These are phyloP conservation scores for Trichomonas vaginalis DNA, from an alignment of 208 protist species.

Conservation along the genomic window DNA sequence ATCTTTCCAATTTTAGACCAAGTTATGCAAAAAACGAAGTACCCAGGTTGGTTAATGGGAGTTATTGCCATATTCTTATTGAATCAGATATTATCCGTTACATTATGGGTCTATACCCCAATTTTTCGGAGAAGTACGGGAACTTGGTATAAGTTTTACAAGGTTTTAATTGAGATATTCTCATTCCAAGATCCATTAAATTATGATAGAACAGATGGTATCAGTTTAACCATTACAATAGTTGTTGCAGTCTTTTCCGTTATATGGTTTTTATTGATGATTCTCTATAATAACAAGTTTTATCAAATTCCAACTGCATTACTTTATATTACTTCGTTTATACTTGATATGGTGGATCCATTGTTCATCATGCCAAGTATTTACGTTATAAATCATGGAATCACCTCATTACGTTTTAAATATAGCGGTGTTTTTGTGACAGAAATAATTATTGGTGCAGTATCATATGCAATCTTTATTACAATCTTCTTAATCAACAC, in stretches of 20 bases:
- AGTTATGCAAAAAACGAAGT: background rate
- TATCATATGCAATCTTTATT: background rate
- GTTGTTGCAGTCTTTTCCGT: background rate
- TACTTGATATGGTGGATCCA: background rate
- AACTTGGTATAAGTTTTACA: background rate
- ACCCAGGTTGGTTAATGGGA: background rate
- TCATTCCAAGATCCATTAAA: background rate
- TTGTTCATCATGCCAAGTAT: background rate
- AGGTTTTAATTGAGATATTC: background rate
- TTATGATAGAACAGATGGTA: background rate
- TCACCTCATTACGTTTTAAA: background rate
- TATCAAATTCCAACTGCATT: background rate
- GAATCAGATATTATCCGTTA: background rate
- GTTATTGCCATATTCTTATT: background rate
- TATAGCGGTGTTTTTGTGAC: background rate
- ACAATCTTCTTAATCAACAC: background rate
- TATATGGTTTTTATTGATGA: background rate
- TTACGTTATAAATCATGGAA: background rate
- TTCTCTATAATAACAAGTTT: background rate
- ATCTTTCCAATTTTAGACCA: background rate
- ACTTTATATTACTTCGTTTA: background rate
- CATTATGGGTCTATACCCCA: background rate
- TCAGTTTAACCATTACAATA: background rate
- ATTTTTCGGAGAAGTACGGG: background rate
- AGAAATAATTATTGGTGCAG: background rate